Base-by-base conservation (phyloP, 2,329 filamentous ascomycete genomes). In the Claviceps africana region DNA sequence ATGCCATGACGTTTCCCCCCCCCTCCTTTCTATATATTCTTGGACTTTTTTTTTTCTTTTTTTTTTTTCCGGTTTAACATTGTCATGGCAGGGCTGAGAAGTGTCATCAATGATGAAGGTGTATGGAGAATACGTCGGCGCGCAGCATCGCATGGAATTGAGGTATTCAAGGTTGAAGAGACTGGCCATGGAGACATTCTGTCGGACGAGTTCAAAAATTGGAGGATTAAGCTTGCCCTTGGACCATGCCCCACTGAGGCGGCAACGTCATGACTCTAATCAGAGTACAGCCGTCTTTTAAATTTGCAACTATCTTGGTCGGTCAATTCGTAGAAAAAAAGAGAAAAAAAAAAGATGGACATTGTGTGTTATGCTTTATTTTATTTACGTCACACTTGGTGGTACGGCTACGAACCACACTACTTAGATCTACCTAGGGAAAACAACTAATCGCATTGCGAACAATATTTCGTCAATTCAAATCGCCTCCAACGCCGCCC, bases 121-220 rank as follows among this genome's bases (percentile, higher is more conserved):
- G 82, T 94, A 2, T 97, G 88, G 85, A 79, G 83, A 55, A 87
- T 98, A 61, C 73, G 79, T 48, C 78, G 88, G 54, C 71, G 67
- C 51, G 78, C 84, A 51, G 78, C 78, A 40, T 77, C 78, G 0
- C 72, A 78, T 1, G 66, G 70, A 6, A 85, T 97, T 54, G 85
- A 93, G 59, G 77, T 95, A 1, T 85, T 79, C 66, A 82, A 78
- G 61, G 70, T 89, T 4, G 80, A 87, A 59, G 85, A 88, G 57
- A 79, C 78, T 1, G 88, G 88, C 0, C 81, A 86, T 56, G 88
- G 88, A 0, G 74, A 78, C 25, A 88, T 95, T 48, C 70, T 95
- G 42, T 86, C 85, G 2, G 77, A 83, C 22, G 79, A 86, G 15
- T 95, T 95, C 62, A 76, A 86, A 60, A 77, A 83, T 56, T 95